Evolutionary conservation across 2,329 filamentous ascomycete species (phyloP), one percentile per base, ranked within the genome.

Genomic region (Alternaria arborescens): DNA sequence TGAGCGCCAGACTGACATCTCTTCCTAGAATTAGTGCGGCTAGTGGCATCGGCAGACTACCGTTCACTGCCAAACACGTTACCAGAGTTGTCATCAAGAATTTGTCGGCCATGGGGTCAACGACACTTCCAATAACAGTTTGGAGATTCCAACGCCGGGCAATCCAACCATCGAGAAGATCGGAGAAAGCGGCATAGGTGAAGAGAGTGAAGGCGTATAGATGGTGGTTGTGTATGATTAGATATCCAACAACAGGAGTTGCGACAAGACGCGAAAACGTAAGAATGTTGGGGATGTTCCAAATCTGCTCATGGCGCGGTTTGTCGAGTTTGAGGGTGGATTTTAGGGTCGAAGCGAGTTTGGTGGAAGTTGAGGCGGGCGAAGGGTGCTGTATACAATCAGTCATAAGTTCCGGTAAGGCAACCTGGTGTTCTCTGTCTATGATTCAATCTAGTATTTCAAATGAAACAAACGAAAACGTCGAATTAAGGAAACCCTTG

Each of bases 31-130:
- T 97, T 51, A 98, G 88, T n/a, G 85, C 86, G 3, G 94, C 94
- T 3, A 98, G 85, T 87, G 94, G 97, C 38, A 94, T 82, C 60
- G 94, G 93, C 52, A 99, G 83, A 14, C 88, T 86, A 4, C 93
- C 93, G 71, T 97, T 93, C 64, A 91, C 84, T 4, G 94, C 93
- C 44, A 98, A 81, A 66, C 91, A 93, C 12, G 94, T 89, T 0
- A 94, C 96, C 71, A 97, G 80, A 59, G 97, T 88, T 0, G 94
- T 97, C 95, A 99, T 98, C 66, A 99, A 86, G 8, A 88, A 87
- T 82, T 99, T 99, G 80, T 99, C 95, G 3, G 95, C 95, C 91
- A 97, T 95, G 6, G 95, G 95, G 43, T 77, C 73, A 64, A 99
- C 93, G 30, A 99, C 88, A 55, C 92, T 96, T 55, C 95, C 95